These are phyloP conservation scores for Hirschfeldia incana DNA, from an alignment of 345 rosid genomes.

Conservation along the genomic window DNA sequence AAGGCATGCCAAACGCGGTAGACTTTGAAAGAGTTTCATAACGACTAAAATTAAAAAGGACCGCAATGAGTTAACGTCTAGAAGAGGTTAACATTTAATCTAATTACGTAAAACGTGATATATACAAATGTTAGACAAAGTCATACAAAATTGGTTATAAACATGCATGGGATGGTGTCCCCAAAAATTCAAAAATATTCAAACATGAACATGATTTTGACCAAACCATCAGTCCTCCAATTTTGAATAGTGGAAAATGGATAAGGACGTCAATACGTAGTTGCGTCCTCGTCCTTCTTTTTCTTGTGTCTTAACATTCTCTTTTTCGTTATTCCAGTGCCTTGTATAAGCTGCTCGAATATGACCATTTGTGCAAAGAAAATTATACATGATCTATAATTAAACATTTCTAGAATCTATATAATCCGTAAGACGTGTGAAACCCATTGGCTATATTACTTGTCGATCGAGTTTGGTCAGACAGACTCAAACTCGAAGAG, in stretches of 20 bases:
- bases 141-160: conserved; percentile 26
- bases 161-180: conserved; percentile 28
- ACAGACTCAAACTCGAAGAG: not conserved
- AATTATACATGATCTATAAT: not conserved
- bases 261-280: conserved; percentile 16
- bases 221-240: conserved; percentile 34
- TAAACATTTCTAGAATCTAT: not conserved
- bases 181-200: conserved; percentile 27
- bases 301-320: conserved; percentile 10
- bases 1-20: conserved; percentile 14
- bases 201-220: conserved; percentile 30
- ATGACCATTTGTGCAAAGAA: conserved; percentile 19
- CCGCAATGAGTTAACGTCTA: conserved; percentile 13
- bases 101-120: not conserved
- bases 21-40: conserved; percentile 1
- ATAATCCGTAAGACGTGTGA: not conserved
- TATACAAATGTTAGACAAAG: conserved; percentile 6
- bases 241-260: conserved; percentile 30
- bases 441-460: not conserved
- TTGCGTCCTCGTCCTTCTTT: conserved; percentile 1
- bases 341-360: conserved; percentile 20
- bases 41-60: conserved; percentile 9
- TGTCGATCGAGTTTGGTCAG: not conserved
- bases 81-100: not conserved
- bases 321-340: conserved; percentile 11